Evolutionary conservation across 164 flowering plant genomes (phyloP).

Genomic region (Piper longum): DNA sequence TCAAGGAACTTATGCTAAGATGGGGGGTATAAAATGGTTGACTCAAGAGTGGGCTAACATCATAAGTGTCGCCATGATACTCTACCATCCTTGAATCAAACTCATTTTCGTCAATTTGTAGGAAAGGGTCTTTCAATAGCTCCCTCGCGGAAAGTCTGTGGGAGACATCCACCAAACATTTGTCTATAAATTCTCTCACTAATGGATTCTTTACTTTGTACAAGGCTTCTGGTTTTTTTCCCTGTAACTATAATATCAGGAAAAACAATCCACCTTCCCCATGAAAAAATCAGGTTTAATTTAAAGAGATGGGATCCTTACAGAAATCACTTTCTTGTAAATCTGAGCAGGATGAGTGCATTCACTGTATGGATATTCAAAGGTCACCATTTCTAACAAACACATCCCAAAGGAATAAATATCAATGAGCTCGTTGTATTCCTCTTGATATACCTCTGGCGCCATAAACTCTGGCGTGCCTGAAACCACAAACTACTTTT

Average conservation of each 20-base stretch:
- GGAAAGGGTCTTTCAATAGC: conserved; percentile 85
- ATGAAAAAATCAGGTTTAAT: neutral
- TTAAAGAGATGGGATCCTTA: conserved; percentile 21
- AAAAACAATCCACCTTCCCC: neutral
- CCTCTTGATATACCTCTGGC: conserved; percentile 92
- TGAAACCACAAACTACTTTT: conserved; percentile 8
- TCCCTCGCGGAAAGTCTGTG: conserved; percentile 65
- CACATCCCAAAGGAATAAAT: conserved; percentile 97
- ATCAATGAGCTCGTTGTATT: conserved; percentile 87
- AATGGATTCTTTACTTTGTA: conserved; percentile 75
- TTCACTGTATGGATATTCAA: conserved; percentile 95
- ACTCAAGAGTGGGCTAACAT: conserved; percentile 20
- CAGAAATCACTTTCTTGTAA: conserved; percentile 92
- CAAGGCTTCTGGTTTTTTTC: conserved; percentile 72
- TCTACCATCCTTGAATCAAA: conserved; percentile 23
- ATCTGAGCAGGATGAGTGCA: conserved; percentile 91
- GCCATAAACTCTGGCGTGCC: conserved; percentile 99
- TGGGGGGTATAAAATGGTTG: conserved; percentile 20
- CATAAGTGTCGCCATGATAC: conserved; percentile 21
- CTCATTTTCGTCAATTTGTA: conserved; percentile 45
- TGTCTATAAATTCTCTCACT: conserved; percentile 72
- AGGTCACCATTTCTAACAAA: conserved; percentile 88
- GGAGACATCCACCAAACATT: conserved; percentile 71
- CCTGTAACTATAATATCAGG: conserved; percentile 26
- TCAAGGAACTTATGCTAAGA: conserved; percentile 14